Evolutionary conservation across 192 early-diverging fungal genomes (phyloP), one percentile per base, ranked within the genome.

Genomic region (Podila horticola): DNA sequence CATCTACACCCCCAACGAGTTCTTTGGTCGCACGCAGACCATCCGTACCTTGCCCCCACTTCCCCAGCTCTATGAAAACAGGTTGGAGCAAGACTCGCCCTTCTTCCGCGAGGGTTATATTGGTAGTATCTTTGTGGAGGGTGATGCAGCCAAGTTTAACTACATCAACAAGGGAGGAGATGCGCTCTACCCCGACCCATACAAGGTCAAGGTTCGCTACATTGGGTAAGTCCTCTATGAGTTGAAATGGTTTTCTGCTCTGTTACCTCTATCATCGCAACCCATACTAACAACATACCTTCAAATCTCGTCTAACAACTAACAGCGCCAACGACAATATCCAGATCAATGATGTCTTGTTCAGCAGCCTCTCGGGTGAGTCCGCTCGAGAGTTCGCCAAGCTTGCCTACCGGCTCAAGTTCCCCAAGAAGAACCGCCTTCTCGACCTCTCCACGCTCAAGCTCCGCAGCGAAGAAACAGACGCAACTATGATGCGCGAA

Each of bases 401-500:
- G 45, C 74, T 82, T 9, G 74, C 85, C 13, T 84, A 84, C 52
- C 63, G 79, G 33, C 0, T 86, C 38, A 84, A 86, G 33, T 82
- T 86, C 52, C 71, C 67, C 10, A 64, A 70, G 48, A 64, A 73
- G 33, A 57, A 71, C 19, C 70, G 66, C 31, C 52, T 79, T n/a
- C 49, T 84, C 17, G 83, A 83, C 26, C 59, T 82, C 1, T 64
- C 66, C 48, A 72, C 66, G 19, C 62, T 86, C 49, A 86, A 86
- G 63, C 50, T 86, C 17, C 69, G 85, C 2, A 71, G 72, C 22
- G 79, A 66, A 38, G 71, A 75, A 6, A 82, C 83, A 4, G 85
- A 86, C 30, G 71, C 77, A 12, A 84, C 83, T 31, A 74, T 86
- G 74, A 66, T 86, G 12, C 79, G 85, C 20, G 85, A 86, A 58